Evolutionary conservation across 495 filamentous ascomycete genomes (phyloP).

Genomic region (Tetracladium marchalianum): DNA sequence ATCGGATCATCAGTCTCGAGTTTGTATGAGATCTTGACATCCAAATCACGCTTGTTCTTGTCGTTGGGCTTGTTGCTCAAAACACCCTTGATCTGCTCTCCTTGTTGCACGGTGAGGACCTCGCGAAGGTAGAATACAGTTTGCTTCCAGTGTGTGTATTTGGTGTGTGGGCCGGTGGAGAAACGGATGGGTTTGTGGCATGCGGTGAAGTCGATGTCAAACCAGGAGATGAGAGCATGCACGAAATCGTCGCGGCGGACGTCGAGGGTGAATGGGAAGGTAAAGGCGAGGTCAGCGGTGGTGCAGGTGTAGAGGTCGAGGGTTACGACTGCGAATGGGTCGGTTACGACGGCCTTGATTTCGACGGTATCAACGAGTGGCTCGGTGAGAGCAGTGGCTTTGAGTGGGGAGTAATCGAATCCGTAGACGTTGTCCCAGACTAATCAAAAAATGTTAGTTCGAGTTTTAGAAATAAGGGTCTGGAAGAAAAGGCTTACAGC

Average conservation of each 20-base stretch:
- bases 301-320: slow-evolving; percentile 65
- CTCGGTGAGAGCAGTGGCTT: slow-evolving; percentile 60
- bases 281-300: slow-evolving; percentile 55
- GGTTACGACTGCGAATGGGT: slow-evolving; percentile 54
- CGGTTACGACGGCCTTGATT: slow-evolving; percentile 66
- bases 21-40: slow-evolving; percentile 79
- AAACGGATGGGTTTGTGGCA: slow-evolving; percentile 83
- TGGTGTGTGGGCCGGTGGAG: slow-evolving; percentile 80
- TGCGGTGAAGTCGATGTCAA: slow-evolving; percentile 95
- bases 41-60: slow-evolving; percentile 89
- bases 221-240: slow-evolving; percentile 94
- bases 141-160: slow-evolving; percentile 94
- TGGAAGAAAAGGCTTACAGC: slow-evolving; percentile 32
- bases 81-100: slow-evolving; percentile 59
- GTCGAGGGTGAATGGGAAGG: slow-evolving; percentile 52
- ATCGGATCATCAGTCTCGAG: slow-evolving; percentile 64
- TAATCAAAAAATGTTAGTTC: slow-evolving; percentile 17
- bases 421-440: slow-evolving; percentile 81
- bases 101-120: slow-evolving; percentile 72
- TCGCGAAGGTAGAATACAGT: slow-evolving; percentile 85
- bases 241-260: slow-evolving; percentile 80
- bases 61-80: slow-evolving; percentile 81
- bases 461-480: not conserved
- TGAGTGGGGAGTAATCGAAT: slow-evolving; percentile 65
- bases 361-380: slow-evolving; percentile 64